phyloP scores from a whole-genome alignment of 2,329 filamentous ascomycete species.

The Xylariaceae sp. region DNA sequence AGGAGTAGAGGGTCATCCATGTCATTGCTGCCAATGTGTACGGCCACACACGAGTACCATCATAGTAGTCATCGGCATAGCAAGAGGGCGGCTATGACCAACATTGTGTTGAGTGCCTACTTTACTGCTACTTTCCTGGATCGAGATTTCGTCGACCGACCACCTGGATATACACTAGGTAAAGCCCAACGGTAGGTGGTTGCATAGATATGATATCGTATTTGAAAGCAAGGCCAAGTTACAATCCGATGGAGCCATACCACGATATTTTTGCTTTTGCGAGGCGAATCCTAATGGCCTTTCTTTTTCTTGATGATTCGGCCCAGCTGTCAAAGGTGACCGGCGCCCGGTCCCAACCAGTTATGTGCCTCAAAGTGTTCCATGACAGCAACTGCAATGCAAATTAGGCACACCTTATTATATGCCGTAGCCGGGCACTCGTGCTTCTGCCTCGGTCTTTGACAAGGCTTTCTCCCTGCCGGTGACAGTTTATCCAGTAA shows the following conservation, averaged over 20 bases:
- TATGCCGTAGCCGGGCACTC: neutral
- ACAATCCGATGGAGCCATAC: neutral
- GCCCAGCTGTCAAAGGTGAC: neutral
- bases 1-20: no score
- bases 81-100: no score
- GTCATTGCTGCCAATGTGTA: no score
- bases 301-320: neutral
- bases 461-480: neutral
- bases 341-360: neutral
- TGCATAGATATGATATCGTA: neutral
- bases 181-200: no score
- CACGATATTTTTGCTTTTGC: neutral
- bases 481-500: neutral
- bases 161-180: no score
- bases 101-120: no score
- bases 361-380: neutral
- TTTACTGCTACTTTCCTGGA: neutral
- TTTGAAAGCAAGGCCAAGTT: neutral
- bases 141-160: no score
- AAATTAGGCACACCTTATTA: neutral
- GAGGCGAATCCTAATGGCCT: neutral
- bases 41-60: no score
- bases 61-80: no score
- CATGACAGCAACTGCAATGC: neutral
- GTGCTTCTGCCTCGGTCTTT: neutral